Evolutionary conservation across 495 filamentous ascomycete genomes (phyloP), one percentile per base, ranked within the genome.

Genomic region (Penicillium diatomitis): DNA sequence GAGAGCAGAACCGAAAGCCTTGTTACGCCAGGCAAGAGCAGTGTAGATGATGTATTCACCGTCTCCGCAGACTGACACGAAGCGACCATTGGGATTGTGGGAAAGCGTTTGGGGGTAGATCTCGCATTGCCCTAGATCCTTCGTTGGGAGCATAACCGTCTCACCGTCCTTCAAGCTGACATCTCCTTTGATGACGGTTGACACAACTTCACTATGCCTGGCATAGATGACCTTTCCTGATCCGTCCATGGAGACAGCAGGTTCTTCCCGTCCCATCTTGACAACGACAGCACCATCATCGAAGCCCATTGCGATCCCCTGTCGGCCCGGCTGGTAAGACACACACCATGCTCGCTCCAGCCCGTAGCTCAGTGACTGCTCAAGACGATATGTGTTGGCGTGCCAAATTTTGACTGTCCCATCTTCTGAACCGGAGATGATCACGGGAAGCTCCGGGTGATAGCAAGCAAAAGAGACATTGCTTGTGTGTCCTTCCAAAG

Each of bases 391-490:
- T 41, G 92, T 95, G 56, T 94, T 92, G 37, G 94, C 90, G 62
- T 99, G 92, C 92, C 92, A 99, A 66, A 97, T 91, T 72, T 95
- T 95, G 48, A 99, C 80, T 4, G 92, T 96, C 44, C 92, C 90
- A 69, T 99, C 92, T 66, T 99, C 92, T 10, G 90, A 96, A 52
- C 92, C 92, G n/a, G 91, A 96, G 47, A 99, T 94, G 53, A 99
- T 97, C 52, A 99, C 84, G 8, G 92, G 92, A 32, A 99, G 71
- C 67, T 97, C 94, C 0, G 92, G 92, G 63, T 99, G 92, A 62
- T 96, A 99, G 69, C 90, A 95, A 12, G 92, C 92, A 60, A 97
- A 99, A 6, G 88, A 95, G n/a, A 99, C 92, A 58, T 99, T 99
- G 69, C 88, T 95, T 5, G 91, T 94, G 59, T 99, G 92, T 40